Conservation (phyloP, 805 yeast genomes). For the Blastobotrys parvus region DNA sequence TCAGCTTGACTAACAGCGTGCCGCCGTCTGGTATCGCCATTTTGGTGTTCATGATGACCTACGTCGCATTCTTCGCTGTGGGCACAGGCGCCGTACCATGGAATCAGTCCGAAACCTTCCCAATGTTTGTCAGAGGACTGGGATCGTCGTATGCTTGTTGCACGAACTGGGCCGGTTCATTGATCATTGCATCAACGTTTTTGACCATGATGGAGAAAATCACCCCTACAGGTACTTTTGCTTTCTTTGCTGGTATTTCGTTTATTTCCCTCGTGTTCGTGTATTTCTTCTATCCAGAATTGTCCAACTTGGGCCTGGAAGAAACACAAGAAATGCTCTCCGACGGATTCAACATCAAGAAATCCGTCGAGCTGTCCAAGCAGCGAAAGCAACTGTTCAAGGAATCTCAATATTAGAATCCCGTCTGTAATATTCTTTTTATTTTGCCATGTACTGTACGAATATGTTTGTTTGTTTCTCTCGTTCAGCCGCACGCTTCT, state of each 20-base stretch:
- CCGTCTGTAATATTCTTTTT: too few relatives aligned
- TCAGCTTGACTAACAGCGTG: conserved; percentile 33
- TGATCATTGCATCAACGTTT: conserved; percentile 84
- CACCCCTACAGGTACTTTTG: conserved; percentile 89
- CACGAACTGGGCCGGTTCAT: conserved; percentile 93
- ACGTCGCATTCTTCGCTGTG: conserved; percentile 82
- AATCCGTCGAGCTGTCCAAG: conserved; percentile 10
- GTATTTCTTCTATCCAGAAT: conserved; percentile 11
- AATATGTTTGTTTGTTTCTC: too few relatives aligned
- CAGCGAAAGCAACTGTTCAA: conserved; percentile 3
- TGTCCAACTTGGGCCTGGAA: conserved; percentile 10
- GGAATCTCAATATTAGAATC: too few relatives aligned
- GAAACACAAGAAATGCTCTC: conserved; percentile 12
- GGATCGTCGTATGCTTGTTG: conserved; percentile 88
- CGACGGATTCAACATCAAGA: conserved; percentile 13
- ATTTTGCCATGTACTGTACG: too few relatives aligned
- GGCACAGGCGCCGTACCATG: conserved; percentile 98
- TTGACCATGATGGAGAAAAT: conserved; percentile 87
- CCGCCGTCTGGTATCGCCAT: conserved; percentile 82
- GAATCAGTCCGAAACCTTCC: conserved; percentile 94
- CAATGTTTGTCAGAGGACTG: conserved; percentile 85
- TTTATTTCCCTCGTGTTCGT: conserved; percentile 9
- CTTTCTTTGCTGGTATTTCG: conserved; percentile 15
- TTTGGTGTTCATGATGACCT: conserved; percentile 74
- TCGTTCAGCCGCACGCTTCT: too few relatives aligned